Percentiles rank a stretch among this genome's conserved stretches.
These are phyloP conservation scores for Drechmeria coniospora DNA, from an alignment of 2,329 filamentous ascomycete species.

Conservation along the genomic window DNA sequence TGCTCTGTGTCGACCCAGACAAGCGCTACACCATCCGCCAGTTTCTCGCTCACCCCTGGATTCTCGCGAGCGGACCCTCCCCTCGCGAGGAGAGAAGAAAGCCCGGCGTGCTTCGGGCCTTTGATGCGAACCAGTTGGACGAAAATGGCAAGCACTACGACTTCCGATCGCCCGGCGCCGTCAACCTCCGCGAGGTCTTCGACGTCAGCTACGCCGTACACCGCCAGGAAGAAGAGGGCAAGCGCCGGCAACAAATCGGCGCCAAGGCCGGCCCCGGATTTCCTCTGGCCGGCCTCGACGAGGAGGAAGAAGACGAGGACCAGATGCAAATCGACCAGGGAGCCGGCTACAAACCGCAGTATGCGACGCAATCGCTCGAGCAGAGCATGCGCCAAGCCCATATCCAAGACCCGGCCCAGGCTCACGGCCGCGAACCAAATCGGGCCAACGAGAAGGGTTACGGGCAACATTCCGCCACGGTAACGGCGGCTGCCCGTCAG, in stretches of 20 bases:
- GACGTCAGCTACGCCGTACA: conserved; percentile 98
- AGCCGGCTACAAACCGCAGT: conserved; percentile 27
- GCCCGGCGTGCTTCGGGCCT: conserved; percentile 32
- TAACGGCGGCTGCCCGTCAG: conserved; percentile 70
- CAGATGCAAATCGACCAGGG: conserved; percentile 50
- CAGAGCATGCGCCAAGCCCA: conserved; percentile 76
- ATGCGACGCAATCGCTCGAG: conserved; percentile 54
- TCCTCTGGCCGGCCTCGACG: conserved; percentile 49
- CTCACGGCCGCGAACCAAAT: conserved; percentile 18
- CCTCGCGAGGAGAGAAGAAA: conserved; percentile 44
- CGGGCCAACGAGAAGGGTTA: conserved; percentile 49
- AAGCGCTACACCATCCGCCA: conserved; percentile 88
- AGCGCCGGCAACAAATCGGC: conserved; percentile 72
- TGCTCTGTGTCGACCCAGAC: conserved; percentile 86
- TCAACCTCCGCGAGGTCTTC: conserved; percentile 93
- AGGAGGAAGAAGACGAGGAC: conserved; percentile 46
- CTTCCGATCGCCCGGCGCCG: conserved; percentile 86
- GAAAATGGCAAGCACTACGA: conserved; percentile 60
- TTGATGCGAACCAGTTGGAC: conserved; percentile 38
- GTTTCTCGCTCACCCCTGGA: conserved; percentile 92
- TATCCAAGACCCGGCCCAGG: conserved; percentile 36
- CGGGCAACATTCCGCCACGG: conserved; percentile 72
- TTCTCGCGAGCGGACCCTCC: conserved; percentile 47
- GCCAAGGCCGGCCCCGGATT: conserved; percentile 50
- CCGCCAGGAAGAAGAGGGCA: conserved; percentile 87